These are phyloP conservation scores for Artomyces pyxidatus DNA, from an alignment of 768 basidiomycete species.

Conservation along the genomic window DNA sequence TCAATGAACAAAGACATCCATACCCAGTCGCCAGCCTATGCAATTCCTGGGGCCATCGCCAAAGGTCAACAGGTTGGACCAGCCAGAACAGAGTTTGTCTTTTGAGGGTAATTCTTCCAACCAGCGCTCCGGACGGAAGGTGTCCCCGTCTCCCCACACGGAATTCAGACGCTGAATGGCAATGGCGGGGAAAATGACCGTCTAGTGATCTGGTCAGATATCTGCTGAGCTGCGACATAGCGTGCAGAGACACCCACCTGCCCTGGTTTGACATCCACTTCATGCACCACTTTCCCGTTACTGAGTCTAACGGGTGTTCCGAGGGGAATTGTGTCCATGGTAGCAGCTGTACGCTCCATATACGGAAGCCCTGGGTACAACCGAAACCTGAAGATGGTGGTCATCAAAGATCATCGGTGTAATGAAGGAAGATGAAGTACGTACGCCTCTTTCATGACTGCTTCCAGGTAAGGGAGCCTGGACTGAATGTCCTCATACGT, in stretches of 20 bases:
- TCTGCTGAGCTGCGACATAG: background rate
- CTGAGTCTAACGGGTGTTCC: background rate
- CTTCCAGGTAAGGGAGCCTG: too few species aligned
- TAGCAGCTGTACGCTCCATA: background rate
- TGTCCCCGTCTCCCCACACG: too few species aligned
- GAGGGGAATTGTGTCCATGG: background rate
- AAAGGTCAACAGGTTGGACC: too few species aligned
- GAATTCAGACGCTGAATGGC: too few species aligned
- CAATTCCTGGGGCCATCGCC: too few species aligned
- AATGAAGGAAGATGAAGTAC: slow-evolving; percentile 10
- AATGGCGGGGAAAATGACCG: background rate
- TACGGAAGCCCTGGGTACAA: background rate
- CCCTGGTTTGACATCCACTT: background rate
- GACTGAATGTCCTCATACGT: too few species aligned
- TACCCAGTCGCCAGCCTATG: too few species aligned
- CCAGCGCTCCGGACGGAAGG: too few species aligned
- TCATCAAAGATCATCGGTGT: slow-evolving; percentile 11
- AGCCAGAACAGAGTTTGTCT: too few species aligned
- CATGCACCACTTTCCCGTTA: background rate
- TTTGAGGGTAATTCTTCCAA: too few species aligned
- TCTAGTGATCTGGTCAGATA: background rate
- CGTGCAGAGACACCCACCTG: background rate
- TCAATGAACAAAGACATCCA: too few species aligned
- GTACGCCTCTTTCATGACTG: slow-evolving; percentile 22
- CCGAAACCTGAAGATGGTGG: background rate